A percentile compares a stretch with the other conserved stretches of the same genome.
phyloP scores from a whole-genome alignment of 768 basidiomycete genomes.

The Collybiopsis confluens region DNA sequence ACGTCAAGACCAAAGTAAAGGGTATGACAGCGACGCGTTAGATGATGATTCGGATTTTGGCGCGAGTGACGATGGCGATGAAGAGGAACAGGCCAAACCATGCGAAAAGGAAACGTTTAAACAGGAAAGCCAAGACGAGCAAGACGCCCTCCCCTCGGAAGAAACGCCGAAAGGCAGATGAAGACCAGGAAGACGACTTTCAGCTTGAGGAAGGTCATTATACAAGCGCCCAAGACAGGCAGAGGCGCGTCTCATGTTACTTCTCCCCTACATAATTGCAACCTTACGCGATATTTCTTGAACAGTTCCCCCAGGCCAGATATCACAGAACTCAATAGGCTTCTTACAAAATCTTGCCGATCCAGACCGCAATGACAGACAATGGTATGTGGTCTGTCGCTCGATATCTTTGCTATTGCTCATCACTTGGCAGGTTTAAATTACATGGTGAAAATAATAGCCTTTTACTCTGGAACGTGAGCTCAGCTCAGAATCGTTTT shows the following conservation, averaged over 20 bases:
- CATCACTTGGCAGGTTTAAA: constrained; percentile 62
- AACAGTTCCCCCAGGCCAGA: constrained; percentile 81
- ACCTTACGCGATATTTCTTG: too few relatives aligned
- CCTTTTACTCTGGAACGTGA: background rate
- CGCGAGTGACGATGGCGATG: background rate
- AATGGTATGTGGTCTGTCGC: constrained; percentile 53
- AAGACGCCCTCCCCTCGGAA: constrained; percentile 19
- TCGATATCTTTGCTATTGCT: background rate
- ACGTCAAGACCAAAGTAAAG: too few relatives aligned
- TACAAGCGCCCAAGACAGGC: constrained; percentile 82
- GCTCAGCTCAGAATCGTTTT: constrained; percentile 42
- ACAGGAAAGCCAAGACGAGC: constrained; percentile 13
- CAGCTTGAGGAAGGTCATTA: constrained; percentile 65
- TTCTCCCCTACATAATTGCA: background rate
- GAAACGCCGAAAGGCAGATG: constrained; percentile 25
- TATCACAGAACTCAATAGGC: constrained; percentile 81
- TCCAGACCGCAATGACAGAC: constrained; percentile 77
- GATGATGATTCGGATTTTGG: constrained; percentile 27
- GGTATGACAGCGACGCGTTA: constrained; percentile 41
- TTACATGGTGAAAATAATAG: constrained; percentile 57
- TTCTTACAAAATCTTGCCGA: constrained; percentile 70
- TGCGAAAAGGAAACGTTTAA: constrained; percentile 19
- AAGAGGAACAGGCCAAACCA: constrained; percentile 17
- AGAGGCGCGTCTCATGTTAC: constrained; percentile 40
- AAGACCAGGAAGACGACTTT: constrained; percentile 37